Evolutionary conservation across 306 rosid species (phyloP), one percentile per base, ranked within the genome.

Genomic region (Sophora flavescens): DNA sequence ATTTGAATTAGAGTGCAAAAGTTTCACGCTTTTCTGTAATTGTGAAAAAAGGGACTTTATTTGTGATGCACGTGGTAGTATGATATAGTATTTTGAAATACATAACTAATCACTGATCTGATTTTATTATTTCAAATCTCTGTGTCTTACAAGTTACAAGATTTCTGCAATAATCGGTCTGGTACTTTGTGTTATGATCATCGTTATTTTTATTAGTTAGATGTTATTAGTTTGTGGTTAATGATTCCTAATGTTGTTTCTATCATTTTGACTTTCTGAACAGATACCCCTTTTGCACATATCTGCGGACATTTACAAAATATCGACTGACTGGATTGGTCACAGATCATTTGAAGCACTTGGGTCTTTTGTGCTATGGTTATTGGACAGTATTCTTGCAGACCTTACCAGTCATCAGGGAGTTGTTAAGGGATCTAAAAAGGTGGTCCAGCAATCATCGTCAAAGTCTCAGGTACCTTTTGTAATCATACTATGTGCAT

Each of bases 221-320:
- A 79, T 70, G 54, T 9, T 64, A 12, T 13, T 70, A 17, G n/a
- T 61, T 6, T 57, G 8, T 64, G 79, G 36, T 64, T 17, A 12
- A n/a, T 28, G 15, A 26, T 62, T 11, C 3, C 57, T 45, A 26
- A 16, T 30, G 35, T 12, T 45, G 60, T 77, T 76, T 28, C 51
- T 28, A 52, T 76, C 35, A 35, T 70, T 52, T 77, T 75, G 32
- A 63, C 73, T 73, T 28, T 60, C 42, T n/a, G 44, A 45, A 57
- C 80, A 91, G 95, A 82, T 88, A 56, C 97, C 97, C 67, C 91
- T 91, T 63, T 72, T 63, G 59, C 87, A 88, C 74, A 76, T 89
- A 75, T 78, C 97, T 28, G 91, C 85, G 63, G 76, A 83, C 62
- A 78, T 89, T 39, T 89, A 83, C 70, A 89, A 85, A 87, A 68